Evolutionary conservation across 1,139 yeast species (phyloP).

Genomic region (Blastobotrys apis): DNA sequence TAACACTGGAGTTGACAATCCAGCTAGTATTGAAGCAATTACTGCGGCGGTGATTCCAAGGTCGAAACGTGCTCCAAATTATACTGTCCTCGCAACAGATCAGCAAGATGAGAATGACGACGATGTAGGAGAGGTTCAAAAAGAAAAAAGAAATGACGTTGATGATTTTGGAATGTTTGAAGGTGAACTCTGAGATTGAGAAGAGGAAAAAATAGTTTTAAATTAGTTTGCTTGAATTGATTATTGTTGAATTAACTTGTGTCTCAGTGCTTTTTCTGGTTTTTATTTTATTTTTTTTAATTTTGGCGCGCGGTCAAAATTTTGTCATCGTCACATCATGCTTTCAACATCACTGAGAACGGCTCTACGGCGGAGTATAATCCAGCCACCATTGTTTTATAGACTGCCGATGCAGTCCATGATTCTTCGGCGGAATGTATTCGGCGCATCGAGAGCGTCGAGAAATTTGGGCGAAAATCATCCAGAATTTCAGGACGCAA

Average conservation of each 20-base stretch:
- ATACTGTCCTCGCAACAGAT: background rate
- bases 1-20: constrained; percentile 13
- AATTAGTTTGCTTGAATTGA: too few relatives aligned
- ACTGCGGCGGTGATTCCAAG: background rate
- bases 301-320: too few relatives aligned
- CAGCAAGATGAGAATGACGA: background rate
- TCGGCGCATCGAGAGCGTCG: constrained; percentile 8
- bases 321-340: background rate
- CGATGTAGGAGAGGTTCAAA: background rate
- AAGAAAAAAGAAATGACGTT: too few relatives aligned
- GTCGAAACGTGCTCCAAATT: constrained; percentile 1
- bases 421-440: constrained; percentile 1
- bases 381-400: background rate
- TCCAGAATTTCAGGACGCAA: background rate
- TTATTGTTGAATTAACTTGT: too few relatives aligned
- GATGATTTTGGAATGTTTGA: too few relatives aligned
- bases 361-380: background rate
- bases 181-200: too few relatives aligned
- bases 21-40: constrained; percentile 1
- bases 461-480: background rate
- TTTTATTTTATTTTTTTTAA: too few relatives aligned
- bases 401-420: background rate
- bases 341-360: background rate
- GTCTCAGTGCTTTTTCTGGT: too few relatives aligned
- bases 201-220: too few relatives aligned